A percentile compares a stretch with the other conserved stretches of the same genome.
Evolutionary conservation across 305 asterid species (phyloP).

Genomic region (Galium porrigens): DNA sequence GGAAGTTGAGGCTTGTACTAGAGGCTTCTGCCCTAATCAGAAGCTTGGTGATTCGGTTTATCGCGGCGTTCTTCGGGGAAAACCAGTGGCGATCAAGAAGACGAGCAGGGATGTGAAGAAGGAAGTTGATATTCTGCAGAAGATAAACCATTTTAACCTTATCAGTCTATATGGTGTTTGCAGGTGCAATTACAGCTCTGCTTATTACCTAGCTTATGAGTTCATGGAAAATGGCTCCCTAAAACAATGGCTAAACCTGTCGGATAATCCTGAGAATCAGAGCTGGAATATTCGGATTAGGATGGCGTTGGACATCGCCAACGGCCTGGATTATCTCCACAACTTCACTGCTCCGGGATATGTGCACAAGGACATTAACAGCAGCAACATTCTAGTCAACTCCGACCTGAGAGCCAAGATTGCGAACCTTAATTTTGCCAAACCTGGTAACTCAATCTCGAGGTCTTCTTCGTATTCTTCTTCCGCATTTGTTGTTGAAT

Average conservation of each 20-base stretch:
- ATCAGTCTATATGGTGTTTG: slow-evolving; percentile 44
- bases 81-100: slow-evolving; percentile 32
- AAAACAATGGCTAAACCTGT: slow-evolving; percentile 33
- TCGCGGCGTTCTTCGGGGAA: slow-evolving; percentile 36
- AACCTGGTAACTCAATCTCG: slow-evolving; percentile 20
- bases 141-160: slow-evolving; percentile 46
- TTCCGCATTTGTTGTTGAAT: slow-evolving; percentile 16
- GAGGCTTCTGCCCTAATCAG: slow-evolving; percentile 28
- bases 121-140: slow-evolving; percentile 37
- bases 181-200: slow-evolving; percentile 19
- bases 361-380: slow-evolving; percentile 41
- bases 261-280: slow-evolving; percentile 16
- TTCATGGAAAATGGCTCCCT: slow-evolving; percentile 46
- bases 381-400: slow-evolving; percentile 33
- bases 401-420: slow-evolving; percentile 41
- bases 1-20: slow-evolving; percentile 41
- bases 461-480: slow-evolving; percentile 1
- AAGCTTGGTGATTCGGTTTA: slow-evolving; percentile 30
- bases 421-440: slow-evolving; percentile 33
- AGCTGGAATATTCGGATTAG: slow-evolving; percentile 36
- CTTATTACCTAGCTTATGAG: slow-evolving; percentile 40
- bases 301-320: slow-evolving; percentile 46
- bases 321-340: slow-evolving; percentile 47
- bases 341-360: slow-evolving; percentile 41
- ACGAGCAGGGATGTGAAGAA: slow-evolving; percentile 25